A percentile compares a stretch with the other conserved stretches of the same genome.
These are phyloP conservation scores for Boletales sp. DNA, from an alignment of 768 basidiomycete genomes.

Conservation along the genomic window DNA sequence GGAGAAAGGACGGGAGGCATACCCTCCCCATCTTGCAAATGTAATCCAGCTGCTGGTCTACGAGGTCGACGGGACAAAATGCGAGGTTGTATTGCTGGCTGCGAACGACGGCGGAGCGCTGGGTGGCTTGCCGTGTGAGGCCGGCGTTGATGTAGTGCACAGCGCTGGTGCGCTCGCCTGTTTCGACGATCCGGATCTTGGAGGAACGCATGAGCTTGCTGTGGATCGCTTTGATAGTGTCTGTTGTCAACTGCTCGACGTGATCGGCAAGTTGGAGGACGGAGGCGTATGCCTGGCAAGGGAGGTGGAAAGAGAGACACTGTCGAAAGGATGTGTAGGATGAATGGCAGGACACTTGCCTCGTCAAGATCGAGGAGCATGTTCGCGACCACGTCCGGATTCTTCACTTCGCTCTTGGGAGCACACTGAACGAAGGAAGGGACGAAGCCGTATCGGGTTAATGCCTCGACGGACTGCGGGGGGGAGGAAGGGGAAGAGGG, in stretches of 20 bases:
- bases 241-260: conserved; percentile 26
- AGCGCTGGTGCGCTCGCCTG: neutral
- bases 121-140: conserved; percentile 24
- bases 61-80: conserved; percentile 27
- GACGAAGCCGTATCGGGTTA: conserved; percentile 25
- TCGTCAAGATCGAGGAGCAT: conserved; percentile 25
- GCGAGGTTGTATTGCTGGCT: conserved; percentile 33
- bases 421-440: conserved; percentile 22
- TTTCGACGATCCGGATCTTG: conserved; percentile 24
- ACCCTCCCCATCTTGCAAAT: conserved; percentile 35
- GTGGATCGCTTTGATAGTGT: conserved; percentile 27
- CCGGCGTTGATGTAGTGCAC: conserved; percentile 31
- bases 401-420: conserved; percentile 21
- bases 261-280: conserved; percentile 21
- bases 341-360: conserved; percentile 5
- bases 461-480: conserved; percentile 24
- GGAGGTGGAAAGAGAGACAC: neutral
- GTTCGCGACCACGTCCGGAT: conserved; percentile 19
- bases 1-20: neutral
- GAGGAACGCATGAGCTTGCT: conserved; percentile 30
- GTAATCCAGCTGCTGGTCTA: conserved; percentile 32
- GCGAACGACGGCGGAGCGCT: conserved; percentile 28
- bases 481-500: too few species aligned
- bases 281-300: conserved; percentile 27
- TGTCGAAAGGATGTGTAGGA: neutral